Evolutionary conservation across 495 filamentous ascomycete genomes (phyloP).

Genomic region (Talaromyces wortmannii): DNA sequence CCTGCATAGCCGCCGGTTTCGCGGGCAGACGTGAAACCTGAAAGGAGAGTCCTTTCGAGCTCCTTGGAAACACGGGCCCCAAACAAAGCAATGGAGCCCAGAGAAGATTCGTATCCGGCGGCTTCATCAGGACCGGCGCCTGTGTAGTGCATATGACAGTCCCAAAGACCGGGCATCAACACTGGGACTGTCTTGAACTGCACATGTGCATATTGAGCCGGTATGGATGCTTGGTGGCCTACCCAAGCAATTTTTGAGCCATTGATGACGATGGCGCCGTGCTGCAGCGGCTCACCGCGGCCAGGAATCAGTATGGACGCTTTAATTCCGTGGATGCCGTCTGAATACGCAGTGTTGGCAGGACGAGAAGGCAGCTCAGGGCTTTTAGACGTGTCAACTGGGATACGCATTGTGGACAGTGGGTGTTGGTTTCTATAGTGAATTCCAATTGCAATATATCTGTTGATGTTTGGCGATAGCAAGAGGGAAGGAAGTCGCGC

Average conservation of each 20-base stretch:
- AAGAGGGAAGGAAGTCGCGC: not conserved
- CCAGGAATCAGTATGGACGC: constrained; percentile 35
- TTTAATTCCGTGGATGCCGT: not conserved
- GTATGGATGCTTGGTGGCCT: constrained; percentile 23
- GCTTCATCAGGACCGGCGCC: constrained; percentile 4
- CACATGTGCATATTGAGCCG: constrained; percentile 20
- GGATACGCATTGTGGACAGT: not conserved
- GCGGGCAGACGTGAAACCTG: constrained; percentile 46
- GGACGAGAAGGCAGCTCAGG: not conserved
- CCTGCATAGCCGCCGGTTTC: constrained; percentile 40
- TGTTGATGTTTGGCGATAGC: not conserved
- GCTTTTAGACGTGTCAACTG: not conserved
- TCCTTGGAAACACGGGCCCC: constrained; percentile 32
- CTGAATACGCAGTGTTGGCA: not conserved
- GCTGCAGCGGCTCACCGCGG: constrained; percentile 24
- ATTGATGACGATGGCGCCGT: constrained; percentile 34
- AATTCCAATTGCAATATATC: not conserved
- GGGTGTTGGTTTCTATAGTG: not conserved
- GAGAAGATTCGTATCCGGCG: constrained; percentile 1
- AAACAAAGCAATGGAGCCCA: constrained; percentile 10
- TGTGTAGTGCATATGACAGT: constrained; percentile 41
- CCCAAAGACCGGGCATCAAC: constrained; percentile 49
- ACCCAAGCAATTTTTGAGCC: constrained; percentile 34
- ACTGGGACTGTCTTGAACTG: constrained; percentile 21
- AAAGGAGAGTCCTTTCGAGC: constrained; percentile 32